Conservation (phyloP, 768 basidiomycete genomes). For the Psilocybe sp. region DNA sequence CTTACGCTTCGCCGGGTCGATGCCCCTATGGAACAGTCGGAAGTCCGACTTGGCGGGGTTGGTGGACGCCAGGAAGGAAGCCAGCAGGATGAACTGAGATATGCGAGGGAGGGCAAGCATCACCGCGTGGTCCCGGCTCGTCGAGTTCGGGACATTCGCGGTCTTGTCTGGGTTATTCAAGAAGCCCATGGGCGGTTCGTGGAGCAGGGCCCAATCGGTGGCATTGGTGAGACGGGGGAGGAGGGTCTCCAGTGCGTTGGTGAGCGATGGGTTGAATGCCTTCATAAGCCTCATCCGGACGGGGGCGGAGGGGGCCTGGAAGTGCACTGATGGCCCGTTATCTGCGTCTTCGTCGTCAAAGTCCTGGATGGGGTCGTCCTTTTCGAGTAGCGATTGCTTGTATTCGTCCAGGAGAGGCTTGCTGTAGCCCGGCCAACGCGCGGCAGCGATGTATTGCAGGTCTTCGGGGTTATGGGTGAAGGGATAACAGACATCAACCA, state of each 20-base stretch:
- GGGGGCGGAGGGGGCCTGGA: conserved; percentile 48
- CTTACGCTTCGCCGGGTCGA: conserved; percentile 62
- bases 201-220: conserved; percentile 53
- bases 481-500: conserved; percentile 60
- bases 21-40: conserved; percentile 76
- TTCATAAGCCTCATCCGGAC: conserved; percentile 64
- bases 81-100: conserved; percentile 73
- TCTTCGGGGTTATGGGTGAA: conserved; percentile 70
- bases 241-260: conserved; percentile 59
- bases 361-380: conserved; percentile 7
- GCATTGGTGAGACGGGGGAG: conserved; percentile 70
- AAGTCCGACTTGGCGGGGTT: conserved; percentile 82
- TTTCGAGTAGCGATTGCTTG: conserved; percentile 12
- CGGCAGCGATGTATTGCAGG: conserved; percentile 71
- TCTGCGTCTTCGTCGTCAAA: conserved; percentile 20
- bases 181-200: conserved; percentile 44
- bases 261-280: conserved; percentile 62
- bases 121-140: conserved; percentile 10
- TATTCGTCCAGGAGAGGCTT: conserved; percentile 62
- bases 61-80: conserved; percentile 78
- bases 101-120: conserved; percentile 52
- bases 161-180: conserved; percentile 23
- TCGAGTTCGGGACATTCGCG: neutral
- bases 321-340: conserved; percentile 2
- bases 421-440: conserved; percentile 79